Percentiles rank a stretch among this genome's conserved stretches.
Evolutionary conservation across 2,329 filamentous ascomycete species (phyloP).

Genomic region (Pseudogymnoascus sp.): DNA sequence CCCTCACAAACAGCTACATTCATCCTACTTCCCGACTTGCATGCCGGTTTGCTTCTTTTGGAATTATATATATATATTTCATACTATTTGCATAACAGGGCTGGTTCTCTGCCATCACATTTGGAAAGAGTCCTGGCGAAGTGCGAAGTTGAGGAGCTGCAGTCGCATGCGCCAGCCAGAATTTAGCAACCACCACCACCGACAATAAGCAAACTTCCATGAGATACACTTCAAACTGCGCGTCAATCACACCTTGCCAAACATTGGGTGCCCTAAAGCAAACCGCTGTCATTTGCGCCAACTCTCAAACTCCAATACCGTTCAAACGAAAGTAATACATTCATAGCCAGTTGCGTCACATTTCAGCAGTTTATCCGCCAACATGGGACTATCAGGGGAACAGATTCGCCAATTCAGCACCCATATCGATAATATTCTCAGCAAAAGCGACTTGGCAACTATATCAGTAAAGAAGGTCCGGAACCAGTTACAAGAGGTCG

Average conservation of each 20-base stretch:
- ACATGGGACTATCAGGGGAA: constrained; percentile 19
- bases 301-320: background rate
- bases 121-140: background rate
- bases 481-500: constrained; percentile 28
- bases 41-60: background rate
- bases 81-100: background rate
- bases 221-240: background rate
- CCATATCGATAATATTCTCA: constrained; percentile 36
- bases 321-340: background rate
- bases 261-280: background rate
- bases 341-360: background rate
- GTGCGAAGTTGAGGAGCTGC: background rate
- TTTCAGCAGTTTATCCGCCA: background rate
- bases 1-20: constrained; percentile 1
- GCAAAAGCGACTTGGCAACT: constrained; percentile 31
- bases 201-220: constrained; percentile 1
- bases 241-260: background rate
- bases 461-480: constrained; percentile 36
- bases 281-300: background rate
- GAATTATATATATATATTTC: background rate
- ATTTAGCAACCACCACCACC: background rate
- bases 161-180: constrained; percentile 6
- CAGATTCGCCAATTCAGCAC: constrained; percentile 30
- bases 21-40: background rate
- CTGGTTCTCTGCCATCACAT: background rate